phyloP scores from a whole-genome alignment of 768 basidiomycete genomes.

The Rhizopogon salebrosus region DNA sequence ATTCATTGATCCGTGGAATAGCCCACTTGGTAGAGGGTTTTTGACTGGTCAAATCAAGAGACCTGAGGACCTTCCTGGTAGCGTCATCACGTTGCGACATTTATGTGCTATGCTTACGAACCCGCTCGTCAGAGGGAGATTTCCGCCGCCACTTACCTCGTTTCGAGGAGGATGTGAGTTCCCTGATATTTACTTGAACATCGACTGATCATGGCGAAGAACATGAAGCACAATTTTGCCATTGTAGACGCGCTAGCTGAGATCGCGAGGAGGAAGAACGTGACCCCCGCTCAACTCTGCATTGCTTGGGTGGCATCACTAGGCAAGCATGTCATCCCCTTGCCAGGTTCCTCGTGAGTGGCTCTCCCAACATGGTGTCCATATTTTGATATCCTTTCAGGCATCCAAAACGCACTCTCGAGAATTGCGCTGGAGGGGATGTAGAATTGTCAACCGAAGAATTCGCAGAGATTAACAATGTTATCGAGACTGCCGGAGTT shows the following conservation, averaged over 20 bases:
- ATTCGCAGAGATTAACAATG: slow-evolving; percentile 32
- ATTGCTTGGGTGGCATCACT: slow-evolving; percentile 40
- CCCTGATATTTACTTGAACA: slow-evolving; percentile 5
- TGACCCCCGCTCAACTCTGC: slow-evolving; percentile 39
- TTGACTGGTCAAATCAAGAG: slow-evolving; percentile 46
- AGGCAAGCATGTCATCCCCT: slow-evolving; percentile 41
- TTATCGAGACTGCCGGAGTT: slow-evolving; percentile 30
- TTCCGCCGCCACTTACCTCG: slow-evolving; percentile 33
- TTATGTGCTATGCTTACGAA: neutral
- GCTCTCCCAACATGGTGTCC: neutral
- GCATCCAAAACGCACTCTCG: slow-evolving; percentile 34
- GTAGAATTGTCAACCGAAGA: slow-evolving; percentile 38
- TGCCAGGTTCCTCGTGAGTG: slow-evolving; percentile 44
- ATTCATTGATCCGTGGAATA: slow-evolving; percentile 17
- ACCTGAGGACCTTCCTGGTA: slow-evolving; percentile 29
- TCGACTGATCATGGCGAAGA: slow-evolving; percentile 15
- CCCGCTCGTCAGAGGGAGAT: slow-evolving; percentile 32
- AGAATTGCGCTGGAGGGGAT: slow-evolving; percentile 41
- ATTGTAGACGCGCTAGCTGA: slow-evolving; percentile 37
- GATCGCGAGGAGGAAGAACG: slow-evolving; percentile 36
- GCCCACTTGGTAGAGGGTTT: slow-evolving; percentile 50
- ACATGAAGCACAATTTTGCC: slow-evolving; percentile 37
- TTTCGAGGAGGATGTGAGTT: slow-evolving; percentile 38
- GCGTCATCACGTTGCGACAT: neutral
- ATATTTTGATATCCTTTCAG: slow-evolving; percentile 10